Base-by-base conservation (phyloP, 2,329 filamentous ascomycete species). In the Fusarium napiforme region DNA sequence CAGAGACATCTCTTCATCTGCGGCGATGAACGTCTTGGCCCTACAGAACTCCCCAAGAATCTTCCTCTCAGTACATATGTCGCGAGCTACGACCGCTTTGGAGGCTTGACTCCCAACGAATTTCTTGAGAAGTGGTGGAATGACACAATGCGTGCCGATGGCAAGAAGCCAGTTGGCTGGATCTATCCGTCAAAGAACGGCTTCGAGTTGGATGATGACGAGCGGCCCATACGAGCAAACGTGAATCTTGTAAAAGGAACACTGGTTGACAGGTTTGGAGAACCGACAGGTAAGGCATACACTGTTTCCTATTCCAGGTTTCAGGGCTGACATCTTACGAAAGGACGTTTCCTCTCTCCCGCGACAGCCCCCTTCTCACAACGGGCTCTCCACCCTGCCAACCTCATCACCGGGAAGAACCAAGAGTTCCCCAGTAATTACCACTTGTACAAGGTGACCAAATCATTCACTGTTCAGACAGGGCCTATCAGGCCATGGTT, bases 231-330 rank as follows among this genome's bases (percentile, higher is more conserved):
- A 36, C 76, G 80, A 16, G 84, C 82, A 5, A 84, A 81, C 28
- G 78, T 84, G 60, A 83, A 81, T 2, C 75, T 88, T 0, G 63
- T 69, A 3, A 76, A 75, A 0, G 86, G 85, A 9, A 80, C 81
- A 12, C 77, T 85, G 26, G 69, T 88, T 5, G 86, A 88, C 74
- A 81, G 85, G 1, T 88, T 88, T 46, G 86, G 86, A 43, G 70
- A 62, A 4, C 16, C 49, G 3, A 50, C 18, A n/a, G 70, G 70
- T 73, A 34, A 58, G 42, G 15, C 3, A 2, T 7, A 26, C 3
- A 1, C 1, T 9, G 9, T 1, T 0, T 0, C 9, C 9, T 2
- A 8, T 15, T 8, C 9, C 2, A 14, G 11, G 2, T 8, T 4
- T 9, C 0, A 34, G 21, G 10, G 23, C 32, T 73, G 3, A 71